Evolutionary conservation across 768 basidiomycete species (phyloP), one percentile per base, ranked within the genome.

Genomic region (Collybia sp.): DNA sequence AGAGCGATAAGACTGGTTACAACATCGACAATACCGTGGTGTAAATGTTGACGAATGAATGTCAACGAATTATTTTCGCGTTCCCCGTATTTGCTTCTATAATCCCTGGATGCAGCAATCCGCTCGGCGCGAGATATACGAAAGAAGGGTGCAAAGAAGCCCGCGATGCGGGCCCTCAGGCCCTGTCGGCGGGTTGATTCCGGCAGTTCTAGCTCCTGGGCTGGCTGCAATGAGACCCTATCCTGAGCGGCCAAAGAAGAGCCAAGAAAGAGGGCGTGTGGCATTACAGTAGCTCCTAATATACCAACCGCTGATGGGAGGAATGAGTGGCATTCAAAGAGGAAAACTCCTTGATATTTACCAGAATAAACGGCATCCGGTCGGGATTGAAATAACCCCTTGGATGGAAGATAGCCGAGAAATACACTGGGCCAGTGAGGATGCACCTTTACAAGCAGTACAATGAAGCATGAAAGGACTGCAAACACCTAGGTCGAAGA

Each of bases 241-340:
- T 93, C 84, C 58, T 93, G 88, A 0, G 89, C 91, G 2, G 91
- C 85, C 5, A 96, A 78, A 25, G 82, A 79, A 2, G 89, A 91
- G 5, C 93, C 93, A 12, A 96, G 73, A 70, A 88, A 93, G n/a
- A 96, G 71, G 48, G 84, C 85, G 61, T 94, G 93, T 0, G 93
- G 93, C 93, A 94, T 94, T 48, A 93, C 84, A 2, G 91, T 96
- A 1, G 91, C 90, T 25, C 87, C 85, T 1, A 88, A 58, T 42
- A 90, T 82, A 34, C 86, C 86, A 45, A 87, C 79, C 30, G 83
- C 81, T 83, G 13, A 33, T 30, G 20, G 32, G 19, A 36, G 51
- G 8, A 57, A 61, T 42, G 44, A 33, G 34, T 50, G 39, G 54
- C 2, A 59, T 59, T 33, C 44, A 39, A 34, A 45, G 35, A 54